Evolutionary conservation across 371 early-diverging fungal species (phyloP), one percentile per base, ranked within the genome.

Genomic region (Mortierella sp.): DNA sequence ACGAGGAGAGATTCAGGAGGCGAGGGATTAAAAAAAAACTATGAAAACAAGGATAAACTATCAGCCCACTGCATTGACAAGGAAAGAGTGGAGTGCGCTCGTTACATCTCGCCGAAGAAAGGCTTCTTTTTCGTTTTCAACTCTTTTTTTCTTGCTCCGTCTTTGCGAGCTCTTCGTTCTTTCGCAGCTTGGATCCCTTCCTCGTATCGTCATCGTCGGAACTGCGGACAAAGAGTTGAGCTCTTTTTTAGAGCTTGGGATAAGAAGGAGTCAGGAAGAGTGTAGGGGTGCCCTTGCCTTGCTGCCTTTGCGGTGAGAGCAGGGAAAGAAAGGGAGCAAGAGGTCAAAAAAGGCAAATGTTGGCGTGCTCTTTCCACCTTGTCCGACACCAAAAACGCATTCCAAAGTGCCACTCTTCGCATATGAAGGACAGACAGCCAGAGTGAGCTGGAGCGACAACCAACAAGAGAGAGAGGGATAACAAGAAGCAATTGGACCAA

Each of bases 301-400:
- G 61, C 10, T 40, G 16, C 1, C 48, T 46, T 46, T 46, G 54
- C 21, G 67, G 34, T 31, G 64, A 31, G 34, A 61, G 37, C 64
- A 31, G 14, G 21, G n/a, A 61, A 9, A 21, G 34, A 6, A 21
- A 3, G 5, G 64, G 59, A 31, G 9, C 54, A 34, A 21, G 67
- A 40, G 11, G 10, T 40, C 67, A 67, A 37, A 67, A 37, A 40
- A 67, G 67, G 67, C 67, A 67, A 67, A 67, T 67, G 11, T 67
- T 67, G 67, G 67, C 43, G 21, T 24, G 67, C 67, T 67, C 67
- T 67, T 37, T 5, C 31, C 37, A 37, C 34, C 34, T 61, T 61
- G 61, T 61, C 61, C 67, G 67, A 64, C 67, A 37, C 24, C 67
- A 67, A 37, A 67, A 67, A 50, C 11, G 43, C 67, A 37, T 40